These are phyloP conservation scores for Tylopilus sp. DNA, from an alignment of 768 basidiomycete genomes.

Conservation along the genomic window DNA sequence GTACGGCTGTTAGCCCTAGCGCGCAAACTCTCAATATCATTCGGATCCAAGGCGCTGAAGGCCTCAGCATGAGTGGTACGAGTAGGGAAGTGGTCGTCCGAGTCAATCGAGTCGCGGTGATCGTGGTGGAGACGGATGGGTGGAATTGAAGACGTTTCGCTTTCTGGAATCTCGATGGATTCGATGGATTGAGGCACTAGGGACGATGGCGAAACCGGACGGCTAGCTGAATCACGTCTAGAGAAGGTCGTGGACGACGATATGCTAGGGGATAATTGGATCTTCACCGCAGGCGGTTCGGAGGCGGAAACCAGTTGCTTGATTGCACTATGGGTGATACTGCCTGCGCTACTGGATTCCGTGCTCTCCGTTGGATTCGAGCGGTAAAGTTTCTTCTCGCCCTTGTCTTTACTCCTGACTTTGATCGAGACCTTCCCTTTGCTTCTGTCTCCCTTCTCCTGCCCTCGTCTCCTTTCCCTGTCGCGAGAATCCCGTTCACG, in stretches of 20 bases:
- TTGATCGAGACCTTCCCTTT: constrained; percentile 25
- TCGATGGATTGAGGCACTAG: constrained; percentile 9
- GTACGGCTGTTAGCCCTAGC: constrained; percentile 28
- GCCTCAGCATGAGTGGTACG: constrained; percentile 64
- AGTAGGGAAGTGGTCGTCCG: constrained; percentile 30
- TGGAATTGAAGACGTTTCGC: constrained; percentile 11
- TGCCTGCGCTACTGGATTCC: constrained; percentile 33
- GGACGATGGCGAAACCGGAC: constrained; percentile 22
- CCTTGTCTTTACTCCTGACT: constrained; percentile 30
- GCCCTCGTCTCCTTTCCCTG: constrained; percentile 21
- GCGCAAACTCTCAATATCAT: constrained; percentile 45
- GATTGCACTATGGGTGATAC: constrained; percentile 8
- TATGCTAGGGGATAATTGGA: constrained; percentile 16
- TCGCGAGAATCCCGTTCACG: constrained; percentile 21
- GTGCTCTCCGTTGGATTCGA: constrained; percentile 30
- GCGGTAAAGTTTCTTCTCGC: constrained; percentile 28
- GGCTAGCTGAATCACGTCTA: constrained; percentile 8
- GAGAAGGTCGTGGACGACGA: constrained; percentile 16
- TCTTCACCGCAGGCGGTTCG: constrained; percentile 6
- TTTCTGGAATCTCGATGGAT: constrained; percentile 3
- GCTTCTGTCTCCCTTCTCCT: constrained; percentile 18
- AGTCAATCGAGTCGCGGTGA: constrained; percentile 28
- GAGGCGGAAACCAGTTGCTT: constrained; percentile 9
- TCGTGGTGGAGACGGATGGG: constrained; percentile 9
- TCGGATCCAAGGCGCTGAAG: constrained; percentile 56